Conservation (phyloP, 768 basidiomycete genomes). For the Mycena alexandri region DNA sequence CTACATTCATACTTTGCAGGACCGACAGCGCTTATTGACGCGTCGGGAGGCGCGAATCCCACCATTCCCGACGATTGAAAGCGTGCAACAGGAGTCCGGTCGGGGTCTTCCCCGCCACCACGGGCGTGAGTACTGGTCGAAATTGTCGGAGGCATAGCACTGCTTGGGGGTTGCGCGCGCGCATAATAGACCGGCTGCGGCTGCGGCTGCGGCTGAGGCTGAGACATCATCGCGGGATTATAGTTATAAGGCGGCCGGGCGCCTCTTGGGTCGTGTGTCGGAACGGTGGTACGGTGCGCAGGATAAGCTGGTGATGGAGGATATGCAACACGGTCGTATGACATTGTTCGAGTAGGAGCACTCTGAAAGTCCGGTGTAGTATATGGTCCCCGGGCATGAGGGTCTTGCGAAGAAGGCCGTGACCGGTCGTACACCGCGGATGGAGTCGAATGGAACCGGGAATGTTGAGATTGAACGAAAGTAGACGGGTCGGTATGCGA, state of each 20-base stretch:
- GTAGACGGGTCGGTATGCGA: constrained; percentile 29
- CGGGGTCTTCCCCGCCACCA: constrained; percentile 49
- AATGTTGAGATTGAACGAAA: constrained; percentile 24
- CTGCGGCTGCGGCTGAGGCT: constrained; percentile 11
- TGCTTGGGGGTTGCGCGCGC: constrained; percentile 18
- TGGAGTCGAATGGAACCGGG: constrained; percentile 25
- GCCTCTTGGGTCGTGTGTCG: constrained; percentile 25
- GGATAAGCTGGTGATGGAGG: constrained; percentile 19
- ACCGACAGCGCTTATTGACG: constrained; percentile 30
- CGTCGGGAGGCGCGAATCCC: constrained; percentile 32
- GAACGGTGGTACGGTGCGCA: constrained; percentile 15
- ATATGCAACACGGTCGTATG: constrained; percentile 28
- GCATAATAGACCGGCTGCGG: constrained; percentile 24
- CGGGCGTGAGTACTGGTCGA: constrained; percentile 19
- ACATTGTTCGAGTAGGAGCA: constrained; percentile 32
- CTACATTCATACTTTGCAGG: constrained; percentile 77
- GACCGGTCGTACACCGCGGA: constrained; percentile 24
- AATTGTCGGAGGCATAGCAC: constrained; percentile 22
- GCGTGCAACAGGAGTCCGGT: constrained; percentile 51
- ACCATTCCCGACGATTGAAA: constrained; percentile 35
- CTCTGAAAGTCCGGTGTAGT: constrained; percentile 16
- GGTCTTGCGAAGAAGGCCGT: constrained; percentile 18
- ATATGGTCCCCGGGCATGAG: constrained; percentile 19
- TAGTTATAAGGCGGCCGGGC: constrained; percentile 16
- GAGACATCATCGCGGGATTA: constrained; percentile 20